Evolutionary conservation across 2,329 filamentous ascomycete species (phyloP), one percentile per base, ranked within the genome.

Genomic region (Coleophoma cylindrospora): DNA sequence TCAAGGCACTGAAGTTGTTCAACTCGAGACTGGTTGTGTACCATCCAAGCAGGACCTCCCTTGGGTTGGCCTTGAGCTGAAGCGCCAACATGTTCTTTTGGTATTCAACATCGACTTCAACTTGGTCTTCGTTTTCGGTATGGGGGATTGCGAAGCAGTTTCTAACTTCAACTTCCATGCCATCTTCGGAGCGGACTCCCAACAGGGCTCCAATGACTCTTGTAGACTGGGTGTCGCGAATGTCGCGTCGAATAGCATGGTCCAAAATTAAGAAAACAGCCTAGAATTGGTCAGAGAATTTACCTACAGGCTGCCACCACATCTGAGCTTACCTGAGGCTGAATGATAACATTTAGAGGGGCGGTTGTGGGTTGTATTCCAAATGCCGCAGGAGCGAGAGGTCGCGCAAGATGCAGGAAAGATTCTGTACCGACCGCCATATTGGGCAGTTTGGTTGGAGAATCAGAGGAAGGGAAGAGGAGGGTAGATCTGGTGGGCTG

Each of bases 41-140:
- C 94, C 94, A 99, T 66, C 94, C 94, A 55, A 99, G 87, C 52
- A 99, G 82, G 49, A 91, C 84, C 73, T 99, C 94, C 72, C 91
- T 89, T 46, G 94, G 94, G 70, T 91, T 88, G 51, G 91, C 92
- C 74, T 92, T 92, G 61, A 97, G 84, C 69, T 96, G 92, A 62
- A 99, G 78, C 53, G 89, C 87, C 51, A 97, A 85, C 94, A 99
- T 99, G 72, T 92, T 91, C 82, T 97, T 97, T 76, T 99, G 94
- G 74, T 97, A 99, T 74, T 99, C 94, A 80, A 99, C 95, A 69
- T 99, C 94, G 57, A 99, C 94, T 74, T 99, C 94, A 64, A 99
- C 94, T 74, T 99, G 94, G 73, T 99, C 94, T 69, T 91, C 88
- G 61, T 92, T 96, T 75, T 99, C 94, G 61, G 92, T 97, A 77